These are phyloP conservation scores for Hypomyces perniciosus DNA, from an alignment of 2,329 filamentous ascomycete species.

Conservation along the genomic window DNA sequence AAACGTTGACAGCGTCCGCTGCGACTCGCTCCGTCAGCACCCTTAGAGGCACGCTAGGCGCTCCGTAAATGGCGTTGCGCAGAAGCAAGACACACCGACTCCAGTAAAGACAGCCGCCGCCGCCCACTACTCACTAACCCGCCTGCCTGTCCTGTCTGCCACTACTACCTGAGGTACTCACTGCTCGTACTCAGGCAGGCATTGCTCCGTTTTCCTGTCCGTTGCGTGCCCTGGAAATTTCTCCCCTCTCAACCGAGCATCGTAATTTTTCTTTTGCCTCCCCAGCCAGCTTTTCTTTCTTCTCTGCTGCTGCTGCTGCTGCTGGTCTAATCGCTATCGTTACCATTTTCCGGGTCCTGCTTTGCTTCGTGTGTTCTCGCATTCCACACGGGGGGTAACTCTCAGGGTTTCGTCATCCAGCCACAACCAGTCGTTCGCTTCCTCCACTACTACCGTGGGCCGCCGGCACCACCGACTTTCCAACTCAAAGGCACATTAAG, in stretches of 20 bases:
- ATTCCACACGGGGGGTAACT: not conserved
- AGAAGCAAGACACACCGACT: not conserved
- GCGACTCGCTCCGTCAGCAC: not conserved
- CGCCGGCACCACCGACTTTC: slow-evolving; percentile 1
- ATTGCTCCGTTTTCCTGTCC: not conserved
- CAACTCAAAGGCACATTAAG: not conserved
- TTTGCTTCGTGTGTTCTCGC: not conserved
- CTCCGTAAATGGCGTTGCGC: not conserved
- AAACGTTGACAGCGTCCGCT: not conserved
- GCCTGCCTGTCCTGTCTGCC: too few relatives aligned
- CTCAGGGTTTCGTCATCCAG: slow-evolving; percentile 4
- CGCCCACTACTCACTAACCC: not conserved
- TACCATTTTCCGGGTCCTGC: not conserved
- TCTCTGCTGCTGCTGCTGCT: not conserved
- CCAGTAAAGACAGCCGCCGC: not conserved
- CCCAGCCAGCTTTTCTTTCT: not conserved
- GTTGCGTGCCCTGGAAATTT: not conserved
- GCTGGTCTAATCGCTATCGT: not conserved
- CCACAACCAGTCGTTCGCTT: slow-evolving; percentile 9
- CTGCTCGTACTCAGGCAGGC: not conserved
- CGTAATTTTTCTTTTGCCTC: not conserved
- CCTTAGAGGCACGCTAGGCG: not conserved
- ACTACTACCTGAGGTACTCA: too few relatives aligned
- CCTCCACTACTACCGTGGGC: slow-evolving; percentile 6
- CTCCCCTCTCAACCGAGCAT: not conserved